Base-by-base conservation (phyloP, 371 early-diverging fungal species). In the Actinomortierella ambigua region DNA sequence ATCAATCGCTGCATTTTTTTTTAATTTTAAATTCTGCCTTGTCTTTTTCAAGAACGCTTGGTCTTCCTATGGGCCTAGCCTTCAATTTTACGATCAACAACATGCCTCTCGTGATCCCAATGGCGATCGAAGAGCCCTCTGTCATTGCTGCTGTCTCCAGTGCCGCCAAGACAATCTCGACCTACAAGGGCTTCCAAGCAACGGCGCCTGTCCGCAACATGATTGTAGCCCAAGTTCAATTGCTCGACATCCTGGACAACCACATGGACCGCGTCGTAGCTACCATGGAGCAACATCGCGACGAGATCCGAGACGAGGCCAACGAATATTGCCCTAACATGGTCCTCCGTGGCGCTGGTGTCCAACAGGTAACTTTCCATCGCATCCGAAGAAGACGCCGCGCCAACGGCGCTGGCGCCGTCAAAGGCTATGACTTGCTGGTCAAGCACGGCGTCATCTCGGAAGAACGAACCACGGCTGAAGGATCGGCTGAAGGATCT, bases 41-140 rank as follows among this genome's bases (percentile, higher is more conserved):
- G n/a, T n/a, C n/a, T n/a, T n/a, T n/a, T n/a, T n/a, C 17, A 49
- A 86, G 88, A 29, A 88, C 85, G 9, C 53, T 87, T 59, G 89
- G 87, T 29, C 59, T 90, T 8, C 90, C 90, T 1, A 65, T 90
- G 46, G 89, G 89, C 8, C 77, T 90, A 14, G 89, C 83, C 0
- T 76, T 89, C 46, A 86, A 89, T 73, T 85, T 89, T 50, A 75
- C 78, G 23, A 88, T 90, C 77, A 84, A 90, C 66, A 77, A 68
- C 3, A 57, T 57, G 2, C 79, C 83, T 2, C 56, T 78, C 7
- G 82, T 87, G 20, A 81, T 88, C 20, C 90, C 90, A 2, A 87
- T 90, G 88, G 86, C 84, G n/a, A 82, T 88, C n/a, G 90, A 90
- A 65, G 90, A 90, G 57, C 88, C 90, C 2, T 86, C 88, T 14